phyloP scores from a whole-genome alignment of 176 grass and related monocot species.

The Zea luxurians region DNA sequence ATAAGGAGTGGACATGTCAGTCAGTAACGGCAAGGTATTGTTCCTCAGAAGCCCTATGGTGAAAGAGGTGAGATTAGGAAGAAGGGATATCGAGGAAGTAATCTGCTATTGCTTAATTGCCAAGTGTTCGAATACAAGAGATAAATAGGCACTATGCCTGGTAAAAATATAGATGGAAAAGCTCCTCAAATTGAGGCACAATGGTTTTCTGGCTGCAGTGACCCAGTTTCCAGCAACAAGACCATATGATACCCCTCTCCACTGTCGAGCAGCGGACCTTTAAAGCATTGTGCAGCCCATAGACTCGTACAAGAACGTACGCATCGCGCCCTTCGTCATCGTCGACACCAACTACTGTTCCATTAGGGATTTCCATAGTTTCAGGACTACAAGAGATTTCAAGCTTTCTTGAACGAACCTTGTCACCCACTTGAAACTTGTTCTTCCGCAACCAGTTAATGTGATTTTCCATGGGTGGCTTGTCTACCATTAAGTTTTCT shows the following conservation, averaged over 20 bases:
- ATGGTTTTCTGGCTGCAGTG: no score
- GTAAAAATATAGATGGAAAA: no score
- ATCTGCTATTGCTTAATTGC: no score
- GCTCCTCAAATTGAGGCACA: no score
- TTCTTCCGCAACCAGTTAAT: slow-evolving; percentile 84
- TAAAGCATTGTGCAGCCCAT: slow-evolving; percentile 66
- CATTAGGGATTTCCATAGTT: slow-evolving; percentile 83
- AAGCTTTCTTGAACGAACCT: slow-evolving; percentile 75
- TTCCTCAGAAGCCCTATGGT: no score
- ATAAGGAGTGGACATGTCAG: no score
- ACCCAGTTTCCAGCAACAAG: no score
- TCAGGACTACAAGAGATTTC: slow-evolving; percentile 64
- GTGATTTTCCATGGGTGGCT: slow-evolving; percentile 27
- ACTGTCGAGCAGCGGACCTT: slow-evolving; percentile 54
- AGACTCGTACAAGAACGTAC: slow-evolving; percentile 76
- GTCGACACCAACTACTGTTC: slow-evolving; percentile 77
- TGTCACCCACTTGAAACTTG: slow-evolving; percentile 67
- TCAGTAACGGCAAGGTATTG: no score
- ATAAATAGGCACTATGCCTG: no score
- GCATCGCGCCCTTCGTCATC: slow-evolving; percentile 48
- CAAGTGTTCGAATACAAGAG: no score
- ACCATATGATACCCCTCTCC: slow-evolving; percentile 69
- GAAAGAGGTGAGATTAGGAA: no score
- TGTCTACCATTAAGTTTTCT: slow-evolving; percentile 42
- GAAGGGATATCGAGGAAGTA: no score